A percentile compares a stretch with the other conserved stretches of the same genome.
Conservation (phyloP, 192 early-diverging fungal species). For the Mortierella claussenii region DNA sequence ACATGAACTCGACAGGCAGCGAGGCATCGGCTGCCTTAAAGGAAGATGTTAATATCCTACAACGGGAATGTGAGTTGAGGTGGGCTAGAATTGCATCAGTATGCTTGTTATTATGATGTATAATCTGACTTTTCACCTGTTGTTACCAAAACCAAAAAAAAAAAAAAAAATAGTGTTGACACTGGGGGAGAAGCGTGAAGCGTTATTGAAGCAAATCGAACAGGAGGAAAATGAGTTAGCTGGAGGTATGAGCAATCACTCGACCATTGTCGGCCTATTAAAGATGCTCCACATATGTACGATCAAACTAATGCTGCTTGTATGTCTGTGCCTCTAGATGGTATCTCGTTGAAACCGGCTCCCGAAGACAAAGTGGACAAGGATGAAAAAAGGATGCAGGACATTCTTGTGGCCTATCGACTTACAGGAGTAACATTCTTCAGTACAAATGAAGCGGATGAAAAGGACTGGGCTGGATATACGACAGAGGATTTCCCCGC, state of each 20-base stretch:
- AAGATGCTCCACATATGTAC: too few relatives aligned
- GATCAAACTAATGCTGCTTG: too few relatives aligned
- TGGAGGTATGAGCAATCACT: conserved; percentile 31
- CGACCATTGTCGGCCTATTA: too few relatives aligned
- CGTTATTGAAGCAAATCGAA: conserved; percentile 26
- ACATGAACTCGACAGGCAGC: conserved; percentile 18
- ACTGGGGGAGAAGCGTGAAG: conserved; percentile 26
- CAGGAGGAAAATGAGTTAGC: conserved; percentile 19
- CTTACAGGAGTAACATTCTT: conserved; percentile 46
- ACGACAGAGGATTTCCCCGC: conserved; percentile 4
- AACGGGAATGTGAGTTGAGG: conserved; percentile 17
- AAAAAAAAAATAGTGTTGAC: conserved; percentile 11
- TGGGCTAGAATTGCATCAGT: not conserved
- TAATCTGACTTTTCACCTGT: not conserved
- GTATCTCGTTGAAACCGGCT: too few relatives aligned
- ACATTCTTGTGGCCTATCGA: conserved; percentile 42
- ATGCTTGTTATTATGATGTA: not conserved
- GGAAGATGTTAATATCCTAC: conserved; percentile 40
- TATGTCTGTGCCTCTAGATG: too few relatives aligned
- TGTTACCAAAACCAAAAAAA: too few relatives aligned
- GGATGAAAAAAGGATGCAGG: conserved; percentile 33
- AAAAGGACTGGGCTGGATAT: not conserved
- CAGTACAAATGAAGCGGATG: conserved; percentile 22
- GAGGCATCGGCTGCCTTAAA: conserved; percentile 13
- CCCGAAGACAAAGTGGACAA: conserved; percentile 7